A percentile compares a stretch with the other conserved stretches of the same genome.
Evolutionary conservation across 805 yeast genomes (phyloP).

Genomic region (Nakazawaea molendinolei): DNA sequence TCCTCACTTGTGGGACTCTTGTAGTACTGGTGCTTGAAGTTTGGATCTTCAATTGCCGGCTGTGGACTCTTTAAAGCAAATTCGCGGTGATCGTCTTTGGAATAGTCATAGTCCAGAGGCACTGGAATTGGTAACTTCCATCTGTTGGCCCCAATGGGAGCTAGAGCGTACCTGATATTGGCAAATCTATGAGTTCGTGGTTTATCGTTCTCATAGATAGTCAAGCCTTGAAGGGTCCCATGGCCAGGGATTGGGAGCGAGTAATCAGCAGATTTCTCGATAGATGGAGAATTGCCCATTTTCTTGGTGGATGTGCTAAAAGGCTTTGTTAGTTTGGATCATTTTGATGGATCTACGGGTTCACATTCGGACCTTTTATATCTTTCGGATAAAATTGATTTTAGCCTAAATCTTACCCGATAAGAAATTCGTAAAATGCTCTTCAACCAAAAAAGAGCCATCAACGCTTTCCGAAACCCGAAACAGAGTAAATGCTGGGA

Average conservation of each 20-base stretch:
- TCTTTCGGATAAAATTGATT: constrained; percentile 1
- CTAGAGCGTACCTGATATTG: constrained; percentile 7
- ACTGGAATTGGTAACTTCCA: constrained; percentile 14
- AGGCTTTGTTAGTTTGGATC: neutral
- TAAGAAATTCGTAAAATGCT: no score
- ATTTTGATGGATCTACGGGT: neutral
- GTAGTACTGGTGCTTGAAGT: constrained; percentile 10
- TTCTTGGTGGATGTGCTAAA: neutral
- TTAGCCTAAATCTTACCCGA: constrained; percentile 5
- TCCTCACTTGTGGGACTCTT: constrained; percentile 21
- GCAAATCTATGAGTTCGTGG: constrained; percentile 10
- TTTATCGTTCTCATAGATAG: constrained; percentile 4
- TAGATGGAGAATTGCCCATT: constrained; percentile 12
- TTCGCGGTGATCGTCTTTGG: constrained; percentile 31
- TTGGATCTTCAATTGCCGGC: constrained; percentile 24
- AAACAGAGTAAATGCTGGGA: no score
- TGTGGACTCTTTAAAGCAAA: constrained; percentile 32
- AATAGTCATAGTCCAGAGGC: constrained; percentile 28
- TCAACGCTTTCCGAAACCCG: no score
- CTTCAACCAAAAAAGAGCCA: no score
- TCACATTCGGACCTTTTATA: neutral
- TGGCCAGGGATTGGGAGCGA: constrained; percentile 5
- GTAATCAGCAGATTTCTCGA: constrained; percentile 1
- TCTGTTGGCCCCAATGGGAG: constrained; percentile 8
- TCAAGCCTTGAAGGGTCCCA: constrained; percentile 6